A percentile compares a stretch with the other conserved stretches of the same genome.
phyloP scores from a whole-genome alignment of 495 filamentous ascomycete species.

The Letharia columbiana region DNA sequence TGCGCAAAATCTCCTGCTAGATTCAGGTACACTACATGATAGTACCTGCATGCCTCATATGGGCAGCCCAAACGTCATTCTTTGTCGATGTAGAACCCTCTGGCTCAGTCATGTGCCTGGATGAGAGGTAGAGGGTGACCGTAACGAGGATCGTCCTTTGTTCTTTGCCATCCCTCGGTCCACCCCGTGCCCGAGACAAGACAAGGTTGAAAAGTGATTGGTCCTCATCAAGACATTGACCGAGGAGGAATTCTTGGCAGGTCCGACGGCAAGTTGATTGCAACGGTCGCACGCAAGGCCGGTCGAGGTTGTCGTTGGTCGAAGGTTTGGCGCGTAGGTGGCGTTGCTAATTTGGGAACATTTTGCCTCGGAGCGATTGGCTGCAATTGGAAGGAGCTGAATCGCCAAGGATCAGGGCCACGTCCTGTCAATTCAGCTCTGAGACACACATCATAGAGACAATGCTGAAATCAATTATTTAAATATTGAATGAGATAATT shows the following conservation, averaged over 20 bases:
- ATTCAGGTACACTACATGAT: slow-evolving; percentile 3
- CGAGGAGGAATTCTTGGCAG: slow-evolving; percentile 8
- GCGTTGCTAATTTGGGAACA: slow-evolving; percentile 9
- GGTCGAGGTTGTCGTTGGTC: slow-evolving; percentile 10
- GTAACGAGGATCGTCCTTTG: not conserved
- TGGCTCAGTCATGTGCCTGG: slow-evolving; percentile 11
- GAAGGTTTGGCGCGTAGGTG: slow-evolving; percentile 5
- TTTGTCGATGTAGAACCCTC: not conserved
- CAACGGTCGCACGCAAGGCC: slow-evolving; percentile 1
- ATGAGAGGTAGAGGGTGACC: slow-evolving; percentile 10
- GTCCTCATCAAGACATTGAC: not conserved
- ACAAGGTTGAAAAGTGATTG: not conserved
- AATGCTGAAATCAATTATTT: not conserved
- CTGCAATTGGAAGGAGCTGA: slow-evolving; percentile 13
- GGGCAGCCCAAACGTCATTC: slow-evolving; percentile 1
- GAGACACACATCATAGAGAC: not conserved
- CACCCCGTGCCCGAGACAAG: not conserved
- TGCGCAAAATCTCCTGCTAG: not conserved
- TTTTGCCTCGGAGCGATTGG: slow-evolving; percentile 11
- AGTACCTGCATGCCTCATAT: slow-evolving; percentile 14
- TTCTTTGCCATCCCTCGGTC: slow-evolving; percentile 1
- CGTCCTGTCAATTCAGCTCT: not conserved
- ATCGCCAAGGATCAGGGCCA: not conserved
- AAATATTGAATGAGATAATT: not conserved
- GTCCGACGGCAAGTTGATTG: slow-evolving; percentile 5